These are phyloP conservation scores for Sporothrix sp. DNA, from an alignment of 2,329 filamentous ascomycete species.

Conservation along the genomic window DNA sequence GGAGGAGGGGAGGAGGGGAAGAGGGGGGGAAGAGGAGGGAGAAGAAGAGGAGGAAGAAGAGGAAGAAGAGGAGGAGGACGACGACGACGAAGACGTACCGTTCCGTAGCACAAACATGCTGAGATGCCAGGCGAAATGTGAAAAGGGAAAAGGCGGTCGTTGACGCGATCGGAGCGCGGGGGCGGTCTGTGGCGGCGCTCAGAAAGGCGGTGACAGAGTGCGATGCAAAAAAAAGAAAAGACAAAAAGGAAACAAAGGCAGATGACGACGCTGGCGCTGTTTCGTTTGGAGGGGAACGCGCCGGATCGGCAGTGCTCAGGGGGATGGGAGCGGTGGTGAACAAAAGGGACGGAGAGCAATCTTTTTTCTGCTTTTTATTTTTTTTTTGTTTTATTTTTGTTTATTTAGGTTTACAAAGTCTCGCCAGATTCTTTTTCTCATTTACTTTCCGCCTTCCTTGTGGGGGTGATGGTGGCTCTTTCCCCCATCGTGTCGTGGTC, in stretches of 20 bases:
- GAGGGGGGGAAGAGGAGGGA: background rate
- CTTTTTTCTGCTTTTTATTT: background rate
- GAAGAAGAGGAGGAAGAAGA: background rate
- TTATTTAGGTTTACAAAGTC: too few relatives aligned
- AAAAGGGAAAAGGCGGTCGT: background rate
- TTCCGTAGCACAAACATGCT: slow-evolving; percentile 35
- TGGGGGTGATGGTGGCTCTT: slow-evolving; percentile 1
- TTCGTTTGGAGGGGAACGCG: background rate
- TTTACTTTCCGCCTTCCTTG: background rate
- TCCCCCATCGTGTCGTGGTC: background rate
- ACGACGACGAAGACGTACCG: too few relatives aligned
- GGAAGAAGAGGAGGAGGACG: too few relatives aligned
- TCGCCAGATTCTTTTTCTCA: background rate
- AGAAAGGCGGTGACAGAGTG: too few relatives aligned
- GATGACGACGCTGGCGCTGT: slow-evolving; percentile 3
- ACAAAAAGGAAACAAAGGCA: too few relatives aligned
- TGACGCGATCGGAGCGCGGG: too few relatives aligned
- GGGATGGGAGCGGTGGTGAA: background rate
- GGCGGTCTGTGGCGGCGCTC: too few relatives aligned
- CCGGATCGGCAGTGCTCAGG: too few relatives aligned
- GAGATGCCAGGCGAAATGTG: background rate
- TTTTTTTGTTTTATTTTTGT: slow-evolving; percentile 6
- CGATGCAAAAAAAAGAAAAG: too few relatives aligned
- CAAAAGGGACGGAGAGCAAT: slow-evolving; percentile 1
- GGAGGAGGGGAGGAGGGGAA: background rate